Evolutionary conservation across 2,329 filamentous ascomycete species (phyloP), one percentile per base, ranked within the genome.

Genomic region (Ceratocystis smalleyi): DNA sequence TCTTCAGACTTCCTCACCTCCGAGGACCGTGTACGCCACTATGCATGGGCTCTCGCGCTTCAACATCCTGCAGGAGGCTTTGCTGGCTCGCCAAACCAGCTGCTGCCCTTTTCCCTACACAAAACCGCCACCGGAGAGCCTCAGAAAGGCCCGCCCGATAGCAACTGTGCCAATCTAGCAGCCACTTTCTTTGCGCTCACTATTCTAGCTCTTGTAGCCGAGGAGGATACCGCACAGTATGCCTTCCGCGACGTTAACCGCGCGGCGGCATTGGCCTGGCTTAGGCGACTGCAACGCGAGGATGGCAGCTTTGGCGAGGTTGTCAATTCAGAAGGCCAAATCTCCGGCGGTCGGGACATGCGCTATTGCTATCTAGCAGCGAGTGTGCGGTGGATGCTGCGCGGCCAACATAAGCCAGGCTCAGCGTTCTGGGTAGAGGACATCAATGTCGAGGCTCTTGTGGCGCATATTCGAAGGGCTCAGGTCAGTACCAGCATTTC

Each of bases 231-330:
- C 8, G 77, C 75, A 2, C 72, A 70, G 15, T 69, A 72, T 1
- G 79, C 80, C 0, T 81, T 90, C 69, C 75, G 77, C 2, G 80
- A 84, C 1, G 85, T 99, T 6, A 80, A 86, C 67, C 81, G 89
- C 65, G 76, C 70, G 49, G 81, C 82, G 66, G 87, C 88, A 67
- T 73, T 97, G 68, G 71, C 74, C 49, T 96, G 92, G 91, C 75
- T 99, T 68, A 79, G 77, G 64, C 80, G 74, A 62, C 75, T 97
- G 73, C 94, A 99, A 77, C 82, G 91, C 30, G 74, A 77, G 0
- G 89, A 97, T 72, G 94, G 94, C 1, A 95, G 91, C 70, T 97
- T 99, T 73, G 94, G 91, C 0, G 91, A 99, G 74, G 82, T 89
- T 0, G 72, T 92, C 2, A 81, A 80, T 3, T 81, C 83, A 69